Percentiles rank a stretch among this genome's conserved stretches.
Conservation (phyloP, 805 yeast genomes). For the Nakazawaea holstii region DNA sequence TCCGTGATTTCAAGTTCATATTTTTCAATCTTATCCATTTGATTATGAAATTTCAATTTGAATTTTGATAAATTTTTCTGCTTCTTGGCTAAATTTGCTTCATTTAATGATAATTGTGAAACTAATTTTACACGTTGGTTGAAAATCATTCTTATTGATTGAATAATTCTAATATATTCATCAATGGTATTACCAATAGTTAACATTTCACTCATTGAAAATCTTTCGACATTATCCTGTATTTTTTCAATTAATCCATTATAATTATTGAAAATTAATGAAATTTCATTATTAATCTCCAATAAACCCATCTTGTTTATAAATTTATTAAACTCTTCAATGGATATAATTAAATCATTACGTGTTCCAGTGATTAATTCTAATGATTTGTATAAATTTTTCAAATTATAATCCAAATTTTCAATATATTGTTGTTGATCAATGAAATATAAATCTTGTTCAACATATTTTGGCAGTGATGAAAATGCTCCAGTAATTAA, state of each 20-base stretch:
- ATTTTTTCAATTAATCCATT: conserved; percentile 67
- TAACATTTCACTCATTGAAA: conserved; percentile 77
- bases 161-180: conserved; percentile 75
- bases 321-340: conserved; percentile 56
- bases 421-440: conserved; percentile 68
- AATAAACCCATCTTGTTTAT: conserved; percentile 32
- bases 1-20: conserved; percentile 55
- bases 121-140: conserved; percentile 64
- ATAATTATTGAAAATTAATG: conserved; percentile 63
- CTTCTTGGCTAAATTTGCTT: conserved; percentile 37
- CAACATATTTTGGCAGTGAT: conserved; percentile 57
- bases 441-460: conserved; percentile 73
- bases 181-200: conserved; percentile 85
- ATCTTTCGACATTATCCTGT: conserved; percentile 69
- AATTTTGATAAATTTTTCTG: conserved; percentile 39
- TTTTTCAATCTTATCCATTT: conserved; percentile 55
- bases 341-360: conserved; percentile 60
- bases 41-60: conserved; percentile 37
- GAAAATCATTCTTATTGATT: conserved; percentile 68
- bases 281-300: conserved; percentile 65
- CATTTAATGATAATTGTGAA: conserved; percentile 38
- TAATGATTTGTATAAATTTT: conserved; percentile 61
- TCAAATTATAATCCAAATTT: conserved; percentile 66
- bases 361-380: conserved; percentile 74
- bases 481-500: conserved; percentile 64